Conservation (phyloP, 1,284 basidiomycete species). For the Ustilago bromivora region DNA sequence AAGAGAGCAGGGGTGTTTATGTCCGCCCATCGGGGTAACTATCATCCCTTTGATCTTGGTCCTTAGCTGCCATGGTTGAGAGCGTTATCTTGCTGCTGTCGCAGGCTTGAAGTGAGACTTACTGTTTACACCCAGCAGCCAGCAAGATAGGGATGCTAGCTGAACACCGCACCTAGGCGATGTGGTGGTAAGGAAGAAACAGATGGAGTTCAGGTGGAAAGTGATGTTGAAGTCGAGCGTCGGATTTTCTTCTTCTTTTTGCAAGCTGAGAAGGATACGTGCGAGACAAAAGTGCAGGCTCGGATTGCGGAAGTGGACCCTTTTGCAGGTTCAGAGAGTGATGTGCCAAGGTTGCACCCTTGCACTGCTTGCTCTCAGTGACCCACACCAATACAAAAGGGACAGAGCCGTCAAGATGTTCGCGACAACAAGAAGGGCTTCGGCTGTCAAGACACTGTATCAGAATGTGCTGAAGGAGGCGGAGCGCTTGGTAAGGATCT, state of each 20-base stretch:
- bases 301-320: conserved; percentile 32
- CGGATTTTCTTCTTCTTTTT: neutral
- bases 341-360: conserved; percentile 1
- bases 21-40: conserved; percentile 57
- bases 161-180: neutral
- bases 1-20: conserved; percentile 46
- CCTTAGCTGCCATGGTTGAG: neutral
- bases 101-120: conserved; percentile 13
- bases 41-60: conserved; percentile 33
- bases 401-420: conserved; percentile 19
- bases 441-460: conserved; percentile 35
- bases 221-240: neutral
- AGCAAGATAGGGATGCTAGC: conserved; percentile 6
- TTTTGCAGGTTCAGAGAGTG: neutral
- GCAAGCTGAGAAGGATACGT: conserved; percentile 1
- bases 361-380: neutral
- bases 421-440: conserved; percentile 28
- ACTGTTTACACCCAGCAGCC: neutral
- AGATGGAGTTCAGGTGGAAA: neutral
- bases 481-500: conserved; percentile 25
- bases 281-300: conserved; percentile 22
- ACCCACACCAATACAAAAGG: neutral
- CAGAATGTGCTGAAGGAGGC: conserved; percentile 37
- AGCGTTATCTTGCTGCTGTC: neutral
- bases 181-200: conserved; percentile 21